Evolutionary conservation across 1,139 yeast species (phyloP).

Genomic region (Yamadazyma diospyri): DNA sequence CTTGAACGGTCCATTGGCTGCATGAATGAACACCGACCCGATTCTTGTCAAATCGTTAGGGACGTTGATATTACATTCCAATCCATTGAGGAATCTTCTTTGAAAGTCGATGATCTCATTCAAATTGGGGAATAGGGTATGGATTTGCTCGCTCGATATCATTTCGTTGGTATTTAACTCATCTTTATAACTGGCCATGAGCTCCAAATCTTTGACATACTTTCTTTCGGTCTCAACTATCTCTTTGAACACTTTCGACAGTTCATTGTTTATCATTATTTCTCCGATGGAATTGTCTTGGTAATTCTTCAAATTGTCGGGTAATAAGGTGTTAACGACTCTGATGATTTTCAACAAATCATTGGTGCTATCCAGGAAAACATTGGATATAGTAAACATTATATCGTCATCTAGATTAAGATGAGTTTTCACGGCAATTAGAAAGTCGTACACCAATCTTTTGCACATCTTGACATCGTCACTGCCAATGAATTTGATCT

Average conservation of each 20-base stretch:
- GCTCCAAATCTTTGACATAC: constrained; percentile 86
- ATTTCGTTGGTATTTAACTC: constrained; percentile 65
- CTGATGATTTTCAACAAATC: constrained; percentile 70
- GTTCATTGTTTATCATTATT: constrained; percentile 43
- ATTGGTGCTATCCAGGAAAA: constrained; percentile 77
- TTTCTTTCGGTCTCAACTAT: constrained; percentile 86
- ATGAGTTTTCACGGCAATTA: constrained; percentile 80
- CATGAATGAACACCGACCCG: constrained; percentile 83
- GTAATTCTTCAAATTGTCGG: constrained; percentile 12
- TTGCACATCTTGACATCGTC: constrained; percentile 85
- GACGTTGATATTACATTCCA: constrained; percentile 81
- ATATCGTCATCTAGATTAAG: constrained; percentile 69
- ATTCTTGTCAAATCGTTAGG: constrained; percentile 77
- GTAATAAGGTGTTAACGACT: constrained; percentile 59
- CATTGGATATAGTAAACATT: constrained; percentile 85
- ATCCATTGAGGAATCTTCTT: constrained; percentile 79
- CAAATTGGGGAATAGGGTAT: constrained; percentile 82
- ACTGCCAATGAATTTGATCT: constrained; percentile 54
- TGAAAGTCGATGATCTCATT: constrained; percentile 87
- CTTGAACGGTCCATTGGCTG: constrained; percentile 73
- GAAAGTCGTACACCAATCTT: constrained; percentile 85
- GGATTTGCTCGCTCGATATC: constrained; percentile 76
- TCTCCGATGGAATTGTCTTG: constrained; percentile 20
- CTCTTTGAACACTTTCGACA: constrained; percentile 81
- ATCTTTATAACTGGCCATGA: constrained; percentile 61